A percentile compares a stretch with the other conserved stretches of the same genome.
Conservation (phyloP, 2,329 filamentous ascomycete genomes). For the Exophiala mesophila region DNA sequence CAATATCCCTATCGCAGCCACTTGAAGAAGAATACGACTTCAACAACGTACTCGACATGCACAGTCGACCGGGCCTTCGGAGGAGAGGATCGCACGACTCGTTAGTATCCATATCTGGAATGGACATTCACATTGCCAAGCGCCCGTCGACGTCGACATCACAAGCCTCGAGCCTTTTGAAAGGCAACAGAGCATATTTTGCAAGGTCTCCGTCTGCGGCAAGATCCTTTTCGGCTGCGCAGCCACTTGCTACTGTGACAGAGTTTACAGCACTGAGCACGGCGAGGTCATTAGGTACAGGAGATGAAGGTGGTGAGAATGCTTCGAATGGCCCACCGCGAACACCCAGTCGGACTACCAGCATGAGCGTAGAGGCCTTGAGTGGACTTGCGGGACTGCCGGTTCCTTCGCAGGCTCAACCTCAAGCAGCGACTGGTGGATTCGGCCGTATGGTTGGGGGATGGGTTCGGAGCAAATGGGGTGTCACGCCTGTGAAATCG, state of each 20-base stretch:
- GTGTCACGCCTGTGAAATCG: conserved; percentile 45
- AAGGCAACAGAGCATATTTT: conserved; percentile 24
- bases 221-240: conserved; percentile 36
- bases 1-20: too few species aligned
- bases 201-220: conserved; percentile 28
- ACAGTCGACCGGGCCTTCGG: conserved; percentile 41
- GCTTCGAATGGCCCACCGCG: conserved; percentile 1
- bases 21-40: neutral
- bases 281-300: conserved; percentile 12
- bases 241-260: conserved; percentile 52
- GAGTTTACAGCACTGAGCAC: conserved; percentile 50
- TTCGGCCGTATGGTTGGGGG: conserved; percentile 56
- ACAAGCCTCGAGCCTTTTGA: conserved; percentile 17
- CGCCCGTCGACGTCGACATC: conserved; percentile 70
- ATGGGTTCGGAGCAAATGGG: conserved; percentile 63
- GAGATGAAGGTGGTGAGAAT: neutral
- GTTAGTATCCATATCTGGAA: conserved; percentile 76
- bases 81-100: conserved; percentile 78
- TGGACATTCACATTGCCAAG: conserved; percentile 82
- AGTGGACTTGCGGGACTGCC: conserved; percentile 22
- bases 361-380: conserved; percentile 20
- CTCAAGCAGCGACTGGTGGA: conserved; percentile 27
- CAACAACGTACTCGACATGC: conserved; percentile 3
- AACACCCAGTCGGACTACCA: conserved; percentile 8
- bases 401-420: conserved; percentile 22